These are phyloP conservation scores for Nemania sp. DNA, from an alignment of 2,329 filamentous ascomycete species.

Conservation along the genomic window DNA sequence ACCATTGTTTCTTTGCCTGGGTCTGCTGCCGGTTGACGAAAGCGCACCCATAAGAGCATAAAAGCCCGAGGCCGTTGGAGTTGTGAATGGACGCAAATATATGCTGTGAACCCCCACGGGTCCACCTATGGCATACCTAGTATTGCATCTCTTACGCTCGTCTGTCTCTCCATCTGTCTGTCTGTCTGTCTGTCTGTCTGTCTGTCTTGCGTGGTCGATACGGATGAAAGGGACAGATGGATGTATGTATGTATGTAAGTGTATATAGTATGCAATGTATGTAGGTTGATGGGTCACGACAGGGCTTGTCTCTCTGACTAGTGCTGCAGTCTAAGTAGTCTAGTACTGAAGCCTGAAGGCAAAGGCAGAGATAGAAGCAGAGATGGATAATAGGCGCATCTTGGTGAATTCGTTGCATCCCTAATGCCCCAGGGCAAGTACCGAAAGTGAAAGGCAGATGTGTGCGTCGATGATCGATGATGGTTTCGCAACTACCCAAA, in stretches of 20 bases:
- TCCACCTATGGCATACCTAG: conserved; percentile 44
- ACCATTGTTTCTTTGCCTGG: not conserved
- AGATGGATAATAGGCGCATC: not conserved
- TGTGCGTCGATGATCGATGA: too few species aligned
- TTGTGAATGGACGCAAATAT: conserved; percentile 42
- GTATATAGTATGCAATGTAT: not conserved
- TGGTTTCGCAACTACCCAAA: too few species aligned
- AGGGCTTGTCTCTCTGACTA: conserved; percentile 1
- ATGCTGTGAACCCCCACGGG: conserved; percentile 48
- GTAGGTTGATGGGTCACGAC: not conserved
- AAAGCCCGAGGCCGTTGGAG: conserved; percentile 36
- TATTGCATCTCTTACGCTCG: conserved; percentile 33
- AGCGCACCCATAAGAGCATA: conserved; percentile 19
- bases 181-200: too few species aligned
- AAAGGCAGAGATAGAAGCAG: not conserved
- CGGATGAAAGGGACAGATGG: conserved; percentile 31
- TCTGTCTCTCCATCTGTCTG: too few species aligned
- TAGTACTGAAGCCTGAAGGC: not conserved
- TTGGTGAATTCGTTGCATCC: not conserved
- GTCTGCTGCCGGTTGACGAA: conserved; percentile 29
- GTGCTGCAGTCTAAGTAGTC: not conserved
- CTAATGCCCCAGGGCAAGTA: too few species aligned
- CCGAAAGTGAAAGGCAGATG: too few species aligned
- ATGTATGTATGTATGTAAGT: not conserved
- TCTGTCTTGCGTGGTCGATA: conserved; percentile 36